Evolutionary conservation across 31 red algal genomes (phyloP), one percentile per base, ranked within the genome.

Genomic region (Bonnemaisonia californica): DNA sequence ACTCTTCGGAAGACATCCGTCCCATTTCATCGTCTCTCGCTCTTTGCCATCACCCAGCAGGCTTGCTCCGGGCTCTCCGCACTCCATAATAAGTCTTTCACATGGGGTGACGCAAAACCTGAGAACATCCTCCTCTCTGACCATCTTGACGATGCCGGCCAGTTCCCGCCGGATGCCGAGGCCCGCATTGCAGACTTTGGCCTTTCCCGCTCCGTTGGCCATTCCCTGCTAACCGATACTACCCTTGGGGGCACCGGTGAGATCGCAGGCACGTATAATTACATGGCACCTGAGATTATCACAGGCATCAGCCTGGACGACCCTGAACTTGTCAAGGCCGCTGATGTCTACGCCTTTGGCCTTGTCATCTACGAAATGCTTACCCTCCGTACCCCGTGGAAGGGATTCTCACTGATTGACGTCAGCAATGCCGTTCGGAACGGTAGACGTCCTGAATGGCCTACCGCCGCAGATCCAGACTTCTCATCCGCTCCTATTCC

Each of bases 321-420:
- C 27, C 36, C 32, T 34, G 85, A 74, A 36, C 63, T 61, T 1
- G 82, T 68, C 8, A 93, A 93, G 41, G 80, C 84, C 0, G 69
- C 68, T 61, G 94, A 96, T 62, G 79, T 96, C 2, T 96, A 78
- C 47, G 71, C 88, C 1, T 88, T 89, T 66, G 94, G 89, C 51
- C 74, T 96, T 36, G 77, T 89, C 2, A 36, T 96, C 23, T 96
- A 86, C 61, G 94, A 92, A 45, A 88, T 96, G 79, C 73, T 96
- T 31, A 91, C 93, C 21, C 61, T 84, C 34, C 76, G 83, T 2
- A 84, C 72, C 9, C 93, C 87, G 3, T 91, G 80, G 80, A 91
- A 77, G 69, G 36, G 71, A 36, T 54, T 41, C 33, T 31, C 37
- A 12, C 39, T 90, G 70, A 74, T 55, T 34, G 70, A 82, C 12